phyloP scores from a whole-genome alignment of 2,329 filamentous ascomycete species.

The Sporothrix pallida region DNA sequence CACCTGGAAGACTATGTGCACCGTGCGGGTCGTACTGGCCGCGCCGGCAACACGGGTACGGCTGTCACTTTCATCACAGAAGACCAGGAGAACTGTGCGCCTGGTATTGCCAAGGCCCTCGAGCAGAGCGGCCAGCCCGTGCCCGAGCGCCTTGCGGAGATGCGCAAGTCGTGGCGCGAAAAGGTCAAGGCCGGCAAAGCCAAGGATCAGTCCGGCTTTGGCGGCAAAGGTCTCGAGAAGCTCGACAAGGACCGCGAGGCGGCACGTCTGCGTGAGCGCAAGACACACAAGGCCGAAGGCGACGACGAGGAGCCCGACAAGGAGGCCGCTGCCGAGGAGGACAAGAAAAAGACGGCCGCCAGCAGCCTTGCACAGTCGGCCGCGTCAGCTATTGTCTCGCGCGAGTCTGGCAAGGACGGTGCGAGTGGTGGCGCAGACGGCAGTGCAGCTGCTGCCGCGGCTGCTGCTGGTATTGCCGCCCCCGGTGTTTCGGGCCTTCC shows the following conservation, averaged over 20 bases:
- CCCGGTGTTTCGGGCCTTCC: constrained; percentile 44
- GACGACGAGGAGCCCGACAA: constrained; percentile 77
- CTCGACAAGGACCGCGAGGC: constrained; percentile 91
- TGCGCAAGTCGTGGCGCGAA: constrained; percentile 76
- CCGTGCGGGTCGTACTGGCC: constrained; percentile 88
- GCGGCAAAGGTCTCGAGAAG: constrained; percentile 89
- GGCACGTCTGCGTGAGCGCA: constrained; percentile 82
- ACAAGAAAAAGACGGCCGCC: constrained; percentile 72
- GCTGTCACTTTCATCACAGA: constrained; percentile 93
- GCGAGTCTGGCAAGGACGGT: constrained; percentile 53
- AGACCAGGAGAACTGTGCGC: constrained; percentile 87
- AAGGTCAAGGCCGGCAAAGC: constrained; percentile 93
- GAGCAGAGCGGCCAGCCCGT: constrained; percentile 87
- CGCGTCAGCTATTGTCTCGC: constrained; percentile 61
- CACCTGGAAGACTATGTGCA: constrained; percentile 97
- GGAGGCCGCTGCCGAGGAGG: constrained; percentile 66
- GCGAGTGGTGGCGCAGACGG: constrained; percentile 29
- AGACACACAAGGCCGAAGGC: constrained; percentile 86
- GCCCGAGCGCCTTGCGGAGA: constrained; percentile 70
- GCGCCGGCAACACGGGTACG: constrained; percentile 91
- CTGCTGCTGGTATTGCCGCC: background rate
- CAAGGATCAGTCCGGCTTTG: constrained; percentile 88
- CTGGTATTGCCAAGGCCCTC: constrained; percentile 88
- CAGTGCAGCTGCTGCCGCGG: constrained; percentile 31
- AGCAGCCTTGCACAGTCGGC: constrained; percentile 69